Conservation (phyloP, 2,329 filamentous ascomycete genomes). For the Colletotrichum tamarilloi region DNA sequence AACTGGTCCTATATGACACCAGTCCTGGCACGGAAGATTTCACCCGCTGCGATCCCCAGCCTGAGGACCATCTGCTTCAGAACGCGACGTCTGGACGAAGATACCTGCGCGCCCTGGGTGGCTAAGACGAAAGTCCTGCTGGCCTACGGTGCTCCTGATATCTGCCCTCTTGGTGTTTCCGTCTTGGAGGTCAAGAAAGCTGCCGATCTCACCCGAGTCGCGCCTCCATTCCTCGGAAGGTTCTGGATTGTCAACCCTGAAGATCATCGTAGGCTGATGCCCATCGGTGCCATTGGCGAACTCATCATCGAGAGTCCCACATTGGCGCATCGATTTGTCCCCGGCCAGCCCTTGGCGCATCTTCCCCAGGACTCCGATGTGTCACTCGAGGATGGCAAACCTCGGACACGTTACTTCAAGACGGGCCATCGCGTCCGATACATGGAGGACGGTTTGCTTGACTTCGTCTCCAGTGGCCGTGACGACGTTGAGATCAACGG, state of each 20-base stretch:
- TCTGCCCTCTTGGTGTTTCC: slow-evolving; percentile 63
- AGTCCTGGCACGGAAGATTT: slow-evolving; percentile 62
- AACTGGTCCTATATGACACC: slow-evolving; percentile 69
- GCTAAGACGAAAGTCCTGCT: slow-evolving; percentile 58
- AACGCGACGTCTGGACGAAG: slow-evolving; percentile 60
- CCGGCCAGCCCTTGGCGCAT: slow-evolving; percentile 43
- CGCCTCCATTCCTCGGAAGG: slow-evolving; percentile 59
- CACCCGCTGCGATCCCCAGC: slow-evolving; percentile 49
- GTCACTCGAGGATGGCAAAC: slow-evolving; percentile 39
- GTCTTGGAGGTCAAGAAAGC: slow-evolving; percentile 55
- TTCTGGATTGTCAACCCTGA: slow-evolving; percentile 66
- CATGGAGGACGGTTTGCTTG: slow-evolving; percentile 58
- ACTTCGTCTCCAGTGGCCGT: slow-evolving; percentile 57
- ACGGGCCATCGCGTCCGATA: slow-evolving; percentile 64
- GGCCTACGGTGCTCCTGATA: slow-evolving; percentile 62
- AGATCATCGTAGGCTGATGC: slow-evolving; percentile 61
- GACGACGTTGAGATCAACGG: slow-evolving; percentile 55
- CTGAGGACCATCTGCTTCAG: slow-evolving; percentile 58
- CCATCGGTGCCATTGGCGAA: slow-evolving; percentile 66
- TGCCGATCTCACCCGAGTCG: slow-evolving; percentile 54
- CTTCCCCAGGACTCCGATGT: slow-evolving; percentile 37
- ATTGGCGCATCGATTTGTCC: slow-evolving; percentile 51
- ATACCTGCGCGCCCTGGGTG: slow-evolving; percentile 60
- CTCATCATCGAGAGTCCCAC: slow-evolving; percentile 70
- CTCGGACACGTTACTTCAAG: slow-evolving; percentile 55